Base-by-base conservation (phyloP, 352 stramenopile genomes). In the Pythium phragmiticola region DNA sequence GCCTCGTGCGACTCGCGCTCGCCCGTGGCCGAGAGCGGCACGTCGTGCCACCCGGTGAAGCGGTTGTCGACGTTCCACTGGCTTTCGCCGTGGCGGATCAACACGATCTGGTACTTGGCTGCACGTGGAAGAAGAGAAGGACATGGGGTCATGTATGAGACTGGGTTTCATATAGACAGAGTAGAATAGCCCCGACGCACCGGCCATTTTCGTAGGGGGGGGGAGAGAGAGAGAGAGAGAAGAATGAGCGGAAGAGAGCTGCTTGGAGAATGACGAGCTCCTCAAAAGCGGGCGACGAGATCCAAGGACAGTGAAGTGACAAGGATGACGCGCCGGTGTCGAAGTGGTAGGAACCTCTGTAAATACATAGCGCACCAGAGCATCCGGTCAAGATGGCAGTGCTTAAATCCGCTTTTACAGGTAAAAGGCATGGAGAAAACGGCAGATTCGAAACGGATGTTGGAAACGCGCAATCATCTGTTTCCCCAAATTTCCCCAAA, bases 41-140 rank as follows among this genome's bases (percentile, higher is more conserved):
- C 96, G 73, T 99, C 97, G 69, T 98, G 88, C 98, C 98, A 99
- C 54, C 98, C 97, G 43, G 96, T 99, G 82, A 99, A 99, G 72
- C 94, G 92, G 81, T 99, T 99, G 73, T 98, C 87, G 42, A 98
- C 83, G 82, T 99, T 99, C 96, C 96, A 99, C 51, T 97, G 94
- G 48, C 88, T 98, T 80, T 99, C 95, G 75, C 97, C 95, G 82
- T 99, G 96, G 72, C 95, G 86, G 49, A 96, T 93, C n/a, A 96
- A 60, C 47, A 95, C 86, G 63, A 95, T 78, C 71, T 92, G 83
- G 77, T 94, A 92, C 80, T 91, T 94, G 69, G 81, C 85, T 80
- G 53, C n/a, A 45, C 34, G 45, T 42, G 21, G 7, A 39, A 13
- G 34, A 39, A 30, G 26, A 30, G 26, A 30, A 30, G 3, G 4